These are phyloP conservation scores for Planoprotostelium fungivorum DNA, from an alignment of 78 protist species.

Conservation along the genomic window DNA sequence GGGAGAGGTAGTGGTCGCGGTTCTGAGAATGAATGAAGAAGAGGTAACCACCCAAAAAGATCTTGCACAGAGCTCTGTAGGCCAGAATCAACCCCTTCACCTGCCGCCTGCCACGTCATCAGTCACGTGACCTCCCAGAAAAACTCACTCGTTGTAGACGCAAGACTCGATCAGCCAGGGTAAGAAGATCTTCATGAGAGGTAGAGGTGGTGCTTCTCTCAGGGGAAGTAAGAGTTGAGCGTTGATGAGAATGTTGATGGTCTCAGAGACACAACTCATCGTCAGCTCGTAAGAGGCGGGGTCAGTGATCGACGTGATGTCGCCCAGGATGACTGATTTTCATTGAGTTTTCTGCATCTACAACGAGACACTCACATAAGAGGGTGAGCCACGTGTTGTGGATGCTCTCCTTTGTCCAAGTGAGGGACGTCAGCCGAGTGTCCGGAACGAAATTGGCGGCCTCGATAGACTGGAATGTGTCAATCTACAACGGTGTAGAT, in stretches of 20 bases:
- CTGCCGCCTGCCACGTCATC: background rate
- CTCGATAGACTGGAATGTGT: background rate
- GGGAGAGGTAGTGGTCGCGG: background rate
- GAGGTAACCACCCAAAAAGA: background rate
- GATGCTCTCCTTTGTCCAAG: background rate
- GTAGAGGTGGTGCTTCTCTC: background rate
- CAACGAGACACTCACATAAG: no score
- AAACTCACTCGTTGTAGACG: background rate
- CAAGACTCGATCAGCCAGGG: background rate
- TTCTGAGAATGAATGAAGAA: background rate
- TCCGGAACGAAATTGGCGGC: background rate
- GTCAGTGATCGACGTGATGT: background rate
- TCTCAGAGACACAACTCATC: background rate
- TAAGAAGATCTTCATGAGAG: background rate
- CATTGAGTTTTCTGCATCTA: no score
- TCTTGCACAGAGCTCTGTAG: background rate
- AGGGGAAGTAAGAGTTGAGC: background rate
- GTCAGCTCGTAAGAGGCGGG: background rate
- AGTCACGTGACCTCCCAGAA: background rate
- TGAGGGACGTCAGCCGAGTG: background rate
- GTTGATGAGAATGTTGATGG: background rate
- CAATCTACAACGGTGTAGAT: background rate
- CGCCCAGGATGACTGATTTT: background rate
- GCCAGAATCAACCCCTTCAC: background rate
- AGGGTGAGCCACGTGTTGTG: background rate